Base-by-base conservation (phyloP, 2,329 filamentous ascomycete genomes). In the Pseudovirgaria hyperparasitica region DNA sequence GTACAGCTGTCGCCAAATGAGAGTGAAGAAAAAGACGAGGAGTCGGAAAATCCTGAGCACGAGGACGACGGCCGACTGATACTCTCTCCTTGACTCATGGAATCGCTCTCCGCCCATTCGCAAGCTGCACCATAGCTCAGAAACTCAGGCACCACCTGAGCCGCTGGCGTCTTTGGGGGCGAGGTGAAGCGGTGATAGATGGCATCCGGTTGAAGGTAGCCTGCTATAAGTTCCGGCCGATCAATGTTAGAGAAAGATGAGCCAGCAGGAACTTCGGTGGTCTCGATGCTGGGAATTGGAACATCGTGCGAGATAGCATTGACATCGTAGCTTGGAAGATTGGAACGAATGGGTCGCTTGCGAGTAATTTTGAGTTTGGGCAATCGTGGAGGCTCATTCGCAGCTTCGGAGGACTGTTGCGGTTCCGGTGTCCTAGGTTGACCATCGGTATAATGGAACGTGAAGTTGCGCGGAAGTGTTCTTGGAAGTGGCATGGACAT, bases 1-100 rank as follows among this genome's bases (percentile, higher is more conserved):
- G 70, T 69, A 43, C 67, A 72, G 43, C 68, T 72, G 31, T 65
- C 68, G 31, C 67, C 62, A 39, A 69, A 52, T 5, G 70, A 72
- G n/a, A 61, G 61, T 32, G 63, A 63, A 0, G 72, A 76, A 9
- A 70, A 72, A 11, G 67, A 48, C 3, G 72, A 76, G 1, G 72
- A 76, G 42, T 76, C 67, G 3, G 72, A 76, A 23, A 66, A 58
- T 30, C 63, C 61, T 3, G 70, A 75, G 39, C 63, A 67, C 4
- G 66, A 61, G 3, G 72, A 76, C 5, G 60, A 58, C 4, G 72
- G 66, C 22, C 72, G 63, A 39, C 57, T 56, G 26, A 72, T 62
- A 13, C 52, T 49, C 25, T 62, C 55, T 16, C 55, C 60, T 21
- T 42, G 45, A 26, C 35, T 38, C 38, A 40, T 34, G 9, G 39